Conservation (phyloP, 2,329 filamentous ascomycete genomes). For the Colletotrichum sp. region DNA sequence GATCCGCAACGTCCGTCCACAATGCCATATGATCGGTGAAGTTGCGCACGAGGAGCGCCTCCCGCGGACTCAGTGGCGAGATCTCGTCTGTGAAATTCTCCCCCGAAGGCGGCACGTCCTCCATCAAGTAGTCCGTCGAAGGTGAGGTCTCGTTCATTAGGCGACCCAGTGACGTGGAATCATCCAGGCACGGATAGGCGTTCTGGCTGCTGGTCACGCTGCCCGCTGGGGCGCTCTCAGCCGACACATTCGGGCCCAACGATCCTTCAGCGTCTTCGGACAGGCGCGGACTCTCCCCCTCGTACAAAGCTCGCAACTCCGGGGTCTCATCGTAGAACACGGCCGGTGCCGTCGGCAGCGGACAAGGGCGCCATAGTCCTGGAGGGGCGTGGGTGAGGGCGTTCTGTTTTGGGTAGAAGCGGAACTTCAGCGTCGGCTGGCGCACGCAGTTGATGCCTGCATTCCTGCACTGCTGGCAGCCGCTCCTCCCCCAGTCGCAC, state of each 20-base stretch:
- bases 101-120: fast-evolving
- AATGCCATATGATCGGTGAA: background rate
- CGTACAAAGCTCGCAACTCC: background rate
- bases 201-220: background rate
- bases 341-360: background rate
- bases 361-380: background rate
- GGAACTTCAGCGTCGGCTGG: background rate
- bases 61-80: background rate
- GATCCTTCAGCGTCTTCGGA: background rate
- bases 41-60: background rate
- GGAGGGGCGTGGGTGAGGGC: background rate
- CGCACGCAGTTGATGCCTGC: background rate
- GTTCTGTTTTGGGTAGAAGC: background rate
- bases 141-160: background rate
- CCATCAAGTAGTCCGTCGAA: background rate
- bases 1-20: background rate
- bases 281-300: background rate
- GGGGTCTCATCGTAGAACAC: background rate
- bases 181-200: background rate
- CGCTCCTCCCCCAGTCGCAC: background rate
- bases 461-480: background rate
- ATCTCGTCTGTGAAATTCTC: fast-evolving
- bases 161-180: background rate
- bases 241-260: background rate
- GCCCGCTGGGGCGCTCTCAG: background rate